These are phyloP conservation scores for Striga asiatica DNA, from an alignment of 257 asterid species.

Conservation along the genomic window DNA sequence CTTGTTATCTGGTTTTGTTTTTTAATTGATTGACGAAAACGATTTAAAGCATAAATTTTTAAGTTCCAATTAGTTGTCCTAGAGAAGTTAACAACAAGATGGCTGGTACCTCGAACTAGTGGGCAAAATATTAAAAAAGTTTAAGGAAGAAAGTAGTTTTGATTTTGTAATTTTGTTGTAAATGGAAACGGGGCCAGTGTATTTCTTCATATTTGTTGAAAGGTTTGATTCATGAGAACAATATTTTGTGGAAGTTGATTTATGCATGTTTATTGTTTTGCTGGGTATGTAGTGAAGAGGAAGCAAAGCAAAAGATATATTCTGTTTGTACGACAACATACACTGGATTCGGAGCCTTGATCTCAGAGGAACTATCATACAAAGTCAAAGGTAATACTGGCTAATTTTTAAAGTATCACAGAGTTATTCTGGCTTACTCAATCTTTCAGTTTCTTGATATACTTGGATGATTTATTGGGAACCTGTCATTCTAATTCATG, in stretches of 20 bases:
- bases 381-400: constrained; percentile 80
- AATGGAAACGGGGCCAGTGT: background rate
- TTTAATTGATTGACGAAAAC: background rate
- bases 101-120: too few relatives aligned
- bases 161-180: background rate
- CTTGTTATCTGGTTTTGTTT: background rate
- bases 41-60: background rate
- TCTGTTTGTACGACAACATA: constrained; percentile 77
- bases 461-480: too few relatives aligned
- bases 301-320: constrained; percentile 85
- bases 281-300: constrained; percentile 74
- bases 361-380: constrained; percentile 78
- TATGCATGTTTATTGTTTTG: constrained; percentile 13
- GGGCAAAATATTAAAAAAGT: background rate
- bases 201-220: constrained; percentile 1
- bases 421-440: too few relatives aligned
- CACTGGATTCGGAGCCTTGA: constrained; percentile 81
- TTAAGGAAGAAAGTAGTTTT: background rate
- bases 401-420: too few relatives aligned
- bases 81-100: background rate
- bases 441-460: too few relatives aligned
- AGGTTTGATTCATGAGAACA: background rate
- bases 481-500: too few relatives aligned
- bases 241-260: background rate
- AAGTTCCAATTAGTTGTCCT: background rate